Conservation (phyloP, 2,329 filamentous ascomycete genomes). For the Mycogone perniciosa region DNA sequence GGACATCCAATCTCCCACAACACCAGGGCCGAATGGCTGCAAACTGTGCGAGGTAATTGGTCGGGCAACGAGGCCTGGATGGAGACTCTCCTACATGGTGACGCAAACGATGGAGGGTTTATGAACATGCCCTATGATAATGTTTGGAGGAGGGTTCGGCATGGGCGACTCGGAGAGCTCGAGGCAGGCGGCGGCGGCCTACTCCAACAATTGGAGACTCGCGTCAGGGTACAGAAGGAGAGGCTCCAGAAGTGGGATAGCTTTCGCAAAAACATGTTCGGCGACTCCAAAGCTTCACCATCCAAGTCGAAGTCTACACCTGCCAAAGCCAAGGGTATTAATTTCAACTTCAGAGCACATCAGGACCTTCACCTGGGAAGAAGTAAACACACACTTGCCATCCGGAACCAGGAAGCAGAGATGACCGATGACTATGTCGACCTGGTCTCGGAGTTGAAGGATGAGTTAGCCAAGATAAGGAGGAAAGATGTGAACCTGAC, state of each 20-base stretch:
- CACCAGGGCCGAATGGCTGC: conserved; percentile 46
- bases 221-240: conserved; percentile 59
- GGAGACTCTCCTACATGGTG: conserved; percentile 62
- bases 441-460: conserved; percentile 36
- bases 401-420: conserved; percentile 19
- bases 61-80: conserved; percentile 70
- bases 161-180: conserved; percentile 51
- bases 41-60: conserved; percentile 67
- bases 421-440: conserved; percentile 38
- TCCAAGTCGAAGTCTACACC: conserved; percentile 18
- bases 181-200: conserved; percentile 48
- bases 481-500: conserved; percentile 12
- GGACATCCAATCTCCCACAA: conserved; percentile 35
- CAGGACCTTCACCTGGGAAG: conserved; percentile 39
- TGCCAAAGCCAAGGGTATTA: conserved; percentile 36
- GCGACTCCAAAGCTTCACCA: conserved; percentile 20
- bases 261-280: conserved; percentile 50
- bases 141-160: conserved; percentile 63
- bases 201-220: conserved; percentile 63
- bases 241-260: conserved; percentile 67
- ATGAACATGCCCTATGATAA: conserved; percentile 61
- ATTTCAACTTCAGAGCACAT: conserved; percentile 50
- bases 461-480: conserved; percentile 31
- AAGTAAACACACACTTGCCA: conserved; percentile 16
- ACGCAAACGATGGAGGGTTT: conserved; percentile 54